phyloP scores from a whole-genome alignment of 306 rosid genomes.

The Luffa acutangula region DNA sequence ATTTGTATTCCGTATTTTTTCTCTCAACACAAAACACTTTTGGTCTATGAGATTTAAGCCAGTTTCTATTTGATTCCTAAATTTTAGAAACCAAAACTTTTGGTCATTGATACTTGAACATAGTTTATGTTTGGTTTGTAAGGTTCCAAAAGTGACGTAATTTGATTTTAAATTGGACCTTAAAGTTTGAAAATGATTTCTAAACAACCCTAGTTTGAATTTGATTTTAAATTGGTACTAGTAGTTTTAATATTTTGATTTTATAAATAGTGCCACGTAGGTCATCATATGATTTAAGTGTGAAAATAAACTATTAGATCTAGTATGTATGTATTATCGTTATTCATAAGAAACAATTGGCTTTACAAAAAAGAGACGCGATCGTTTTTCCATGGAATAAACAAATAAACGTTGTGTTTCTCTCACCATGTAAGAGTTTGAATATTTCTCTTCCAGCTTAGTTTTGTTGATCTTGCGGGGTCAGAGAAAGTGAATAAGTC shows the following conservation, averaged over 20 bases:
- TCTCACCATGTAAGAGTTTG: not conserved
- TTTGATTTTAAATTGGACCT: too few species aligned
- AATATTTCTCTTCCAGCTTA: slow-evolving; percentile 34
- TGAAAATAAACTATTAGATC: not conserved
- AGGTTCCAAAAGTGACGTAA: too few species aligned
- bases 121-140: too few species aligned
- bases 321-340: not conserved
- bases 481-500: slow-evolving; percentile 90
- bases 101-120: too few species aligned
- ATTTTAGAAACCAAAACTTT: too few species aligned
- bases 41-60: too few species aligned
- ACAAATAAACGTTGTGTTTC: not conserved
- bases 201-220: too few species aligned
- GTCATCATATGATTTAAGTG: not conserved
- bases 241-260: not conserved
- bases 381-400: not conserved
- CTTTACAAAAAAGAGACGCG: not conserved
- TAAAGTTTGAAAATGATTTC: too few species aligned
- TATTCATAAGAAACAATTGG: not conserved
- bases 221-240: too few species aligned
- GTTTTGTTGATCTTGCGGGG: slow-evolving; percentile 99
- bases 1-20: too few species aligned
- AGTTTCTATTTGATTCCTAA: too few species aligned
- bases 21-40: too few species aligned
- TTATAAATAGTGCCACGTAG: not conserved